Conservation (phyloP, 306 rosid genomes). For the Dalbergia cultrata region DNA sequence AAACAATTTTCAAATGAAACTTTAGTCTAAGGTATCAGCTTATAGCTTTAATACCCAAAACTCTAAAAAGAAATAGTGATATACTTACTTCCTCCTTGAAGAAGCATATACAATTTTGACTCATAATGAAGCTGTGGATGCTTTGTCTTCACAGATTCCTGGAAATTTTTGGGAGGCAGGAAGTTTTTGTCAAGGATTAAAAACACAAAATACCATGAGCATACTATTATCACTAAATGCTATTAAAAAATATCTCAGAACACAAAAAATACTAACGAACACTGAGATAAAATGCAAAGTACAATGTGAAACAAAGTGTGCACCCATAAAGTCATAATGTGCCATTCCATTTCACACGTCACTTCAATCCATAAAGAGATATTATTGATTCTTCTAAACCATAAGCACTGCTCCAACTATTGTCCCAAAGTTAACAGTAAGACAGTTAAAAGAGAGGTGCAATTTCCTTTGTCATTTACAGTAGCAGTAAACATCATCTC, state of each 20-base stretch:
- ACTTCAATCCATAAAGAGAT: constrained; percentile 19
- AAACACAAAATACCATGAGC: constrained; percentile 20
- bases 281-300: background rate
- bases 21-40: constrained; percentile 8
- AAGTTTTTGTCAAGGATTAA: constrained; percentile 29
- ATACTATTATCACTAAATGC: constrained; percentile 12
- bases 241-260: background rate
- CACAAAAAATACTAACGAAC: background rate
- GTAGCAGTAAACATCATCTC: constrained; percentile 31
- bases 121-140: constrained; percentile 99
- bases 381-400: constrained; percentile 31
- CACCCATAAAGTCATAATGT: constrained; percentile 19
- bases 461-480: background rate
- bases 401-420: constrained; percentile 14
- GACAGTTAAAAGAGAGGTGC: background rate
- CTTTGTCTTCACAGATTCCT: constrained; percentile 98
- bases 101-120: constrained; percentile 97
- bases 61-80: constrained; percentile 28
- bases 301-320: constrained; percentile 8
- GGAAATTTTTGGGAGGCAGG: constrained; percentile 40
- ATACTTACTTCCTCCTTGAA: constrained; percentile 99
- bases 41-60: constrained; percentile 20
- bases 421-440: constrained; percentile 3
- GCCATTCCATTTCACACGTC: background rate
- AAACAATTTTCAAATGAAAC: constrained; percentile 30